phyloP scores from a whole-genome alignment of 2,329 filamentous ascomycete genomes.

The Whalleya microplaca region DNA sequence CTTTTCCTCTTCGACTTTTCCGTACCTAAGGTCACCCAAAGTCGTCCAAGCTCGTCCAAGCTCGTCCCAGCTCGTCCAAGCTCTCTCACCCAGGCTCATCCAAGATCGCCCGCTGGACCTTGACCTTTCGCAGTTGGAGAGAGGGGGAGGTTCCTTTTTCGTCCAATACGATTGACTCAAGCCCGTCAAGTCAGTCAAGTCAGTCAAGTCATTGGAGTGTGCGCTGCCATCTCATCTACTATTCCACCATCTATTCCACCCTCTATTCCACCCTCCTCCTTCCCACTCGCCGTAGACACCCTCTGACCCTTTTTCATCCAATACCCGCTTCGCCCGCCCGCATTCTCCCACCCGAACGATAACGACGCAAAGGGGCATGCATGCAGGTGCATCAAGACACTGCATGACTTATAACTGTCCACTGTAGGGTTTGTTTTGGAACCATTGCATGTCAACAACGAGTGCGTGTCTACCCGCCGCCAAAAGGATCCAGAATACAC shows the following conservation, averaged over 20 bases:
- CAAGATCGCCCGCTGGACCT: no score
- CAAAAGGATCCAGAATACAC: no score
- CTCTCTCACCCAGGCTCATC: no score
- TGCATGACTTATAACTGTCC: conserved; percentile 30
- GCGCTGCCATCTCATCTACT: conserved; percentile 7
- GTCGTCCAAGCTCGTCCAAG: no score
- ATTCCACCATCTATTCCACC: no score
- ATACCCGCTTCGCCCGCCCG: conserved; percentile 20
- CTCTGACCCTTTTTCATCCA: not conserved
- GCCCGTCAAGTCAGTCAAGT: no score
- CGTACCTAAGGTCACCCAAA: not conserved
- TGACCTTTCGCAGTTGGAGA: not conserved
- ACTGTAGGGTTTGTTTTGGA: conserved; percentile 23
- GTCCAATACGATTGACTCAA: conserved; percentile 17
- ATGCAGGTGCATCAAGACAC: conserved; percentile 36
- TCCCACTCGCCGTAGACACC: not conserved
- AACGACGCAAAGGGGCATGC: conserved; percentile 34
- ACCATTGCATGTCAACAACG: conserved; percentile 27
- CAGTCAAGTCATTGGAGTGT: no score
- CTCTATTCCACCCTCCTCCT: conserved; percentile 7
- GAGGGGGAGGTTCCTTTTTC: conserved; percentile 5
- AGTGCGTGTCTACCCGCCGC: conserved; percentile 27
- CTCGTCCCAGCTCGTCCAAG: no score
- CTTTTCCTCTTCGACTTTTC: conserved; percentile 5
- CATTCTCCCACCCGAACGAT: conserved; percentile 35